A percentile compares a stretch with the other conserved stretches of the same genome.
Conservation (phyloP, 2,329 filamentous ascomycete species). For the Phymatotrichopsis omnivora region DNA sequence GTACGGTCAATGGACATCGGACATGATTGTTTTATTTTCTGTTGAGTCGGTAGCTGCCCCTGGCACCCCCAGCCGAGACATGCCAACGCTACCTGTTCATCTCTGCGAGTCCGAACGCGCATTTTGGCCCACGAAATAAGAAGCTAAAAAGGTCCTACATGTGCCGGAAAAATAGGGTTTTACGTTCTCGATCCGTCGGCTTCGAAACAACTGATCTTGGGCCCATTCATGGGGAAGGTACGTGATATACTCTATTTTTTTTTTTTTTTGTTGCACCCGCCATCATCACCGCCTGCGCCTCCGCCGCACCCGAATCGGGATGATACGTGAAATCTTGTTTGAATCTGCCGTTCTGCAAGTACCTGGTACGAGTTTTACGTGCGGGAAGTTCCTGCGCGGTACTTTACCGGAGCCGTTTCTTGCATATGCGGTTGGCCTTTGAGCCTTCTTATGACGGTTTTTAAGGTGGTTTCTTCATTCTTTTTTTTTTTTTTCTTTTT, state of each 20-base stretch:
- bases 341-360: too few relatives aligned
- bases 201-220: constrained; percentile 24
- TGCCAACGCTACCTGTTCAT: neutral
- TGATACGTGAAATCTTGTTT: constrained; percentile 1
- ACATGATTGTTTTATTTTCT: neutral
- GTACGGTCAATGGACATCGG: constrained; percentile 37
- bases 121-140: constrained; percentile 5
- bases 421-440: too few relatives aligned
- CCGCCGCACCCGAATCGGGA: neutral
- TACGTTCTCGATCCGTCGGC: constrained; percentile 25
- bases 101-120: neutral
- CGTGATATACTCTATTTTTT: constrained; percentile 9
- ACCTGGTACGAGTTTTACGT: too few relatives aligned
- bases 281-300: neutral
- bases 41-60: neutral
- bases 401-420: too few relatives aligned
- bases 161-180: constrained; percentile 25
- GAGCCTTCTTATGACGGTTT: neutral
- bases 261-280: neutral
- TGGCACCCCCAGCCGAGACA: neutral
- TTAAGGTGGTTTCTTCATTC: neutral
- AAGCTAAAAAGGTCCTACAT: constrained; percentile 17
- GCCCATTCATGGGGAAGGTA: constrained; percentile 29
- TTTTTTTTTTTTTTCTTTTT: neutral
- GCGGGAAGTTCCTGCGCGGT: neutral